Evolutionary conservation across 257 asterid species (phyloP).

Genomic region (Penstemon davidsonii): DNA sequence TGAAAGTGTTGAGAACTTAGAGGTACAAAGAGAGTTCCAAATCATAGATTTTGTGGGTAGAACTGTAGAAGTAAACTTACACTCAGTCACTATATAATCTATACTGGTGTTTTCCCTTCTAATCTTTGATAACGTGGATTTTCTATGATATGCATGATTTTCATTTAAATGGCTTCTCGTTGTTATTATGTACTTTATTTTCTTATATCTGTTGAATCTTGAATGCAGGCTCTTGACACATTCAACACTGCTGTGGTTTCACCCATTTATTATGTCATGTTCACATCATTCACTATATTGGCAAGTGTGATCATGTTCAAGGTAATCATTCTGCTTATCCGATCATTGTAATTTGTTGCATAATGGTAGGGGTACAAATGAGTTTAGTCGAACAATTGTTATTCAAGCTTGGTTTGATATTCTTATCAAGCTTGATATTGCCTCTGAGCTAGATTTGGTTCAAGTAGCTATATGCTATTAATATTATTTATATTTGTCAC

Average conservation of each 20-base stretch:
- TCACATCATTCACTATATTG: slow-evolving; percentile 66
- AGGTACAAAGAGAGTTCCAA: background rate
- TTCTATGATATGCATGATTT: background rate
- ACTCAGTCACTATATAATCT: background rate
- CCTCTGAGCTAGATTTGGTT: too few species aligned
- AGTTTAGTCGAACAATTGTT: too few species aligned
- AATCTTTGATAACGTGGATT: background rate
- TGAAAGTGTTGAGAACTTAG: background rate
- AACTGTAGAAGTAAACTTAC: background rate
- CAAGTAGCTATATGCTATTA: too few species aligned
- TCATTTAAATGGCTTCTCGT: background rate
- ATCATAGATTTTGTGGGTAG: background rate
- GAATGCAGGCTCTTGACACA: slow-evolving; percentile 73
- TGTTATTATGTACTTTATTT: background rate
- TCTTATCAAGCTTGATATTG: too few species aligned
- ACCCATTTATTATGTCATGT: slow-evolving; percentile 73
- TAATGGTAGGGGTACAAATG: too few species aligned
- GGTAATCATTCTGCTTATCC: slow-evolving; percentile 37
- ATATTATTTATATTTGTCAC: too few species aligned
- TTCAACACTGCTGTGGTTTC: slow-evolving; percentile 79
- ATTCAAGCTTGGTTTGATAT: too few species aligned
- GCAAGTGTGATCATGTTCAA: slow-evolving; percentile 82
- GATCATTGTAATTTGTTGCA: too few species aligned
- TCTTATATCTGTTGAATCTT: slow-evolving; percentile 19
- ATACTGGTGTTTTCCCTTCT: background rate